Percentiles rank a stretch among this genome's conserved stretches.
Evolutionary conservation across 345 rosid genomes (phyloP).

Genomic region (Arabidopsis arenosa): DNA sequence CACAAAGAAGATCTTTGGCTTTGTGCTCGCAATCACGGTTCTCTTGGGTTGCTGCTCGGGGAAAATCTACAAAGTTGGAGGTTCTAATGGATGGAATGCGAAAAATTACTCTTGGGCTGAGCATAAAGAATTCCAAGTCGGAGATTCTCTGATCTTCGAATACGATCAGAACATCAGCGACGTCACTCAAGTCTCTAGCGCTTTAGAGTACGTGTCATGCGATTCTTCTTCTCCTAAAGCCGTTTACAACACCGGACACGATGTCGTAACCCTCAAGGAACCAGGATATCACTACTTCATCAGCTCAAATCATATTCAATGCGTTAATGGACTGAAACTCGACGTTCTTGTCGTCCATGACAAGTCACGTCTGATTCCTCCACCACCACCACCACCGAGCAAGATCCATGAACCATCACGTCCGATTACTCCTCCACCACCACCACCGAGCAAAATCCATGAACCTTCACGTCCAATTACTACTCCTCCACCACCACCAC

Average conservation of each 20-base stretch:
- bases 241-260: background rate
- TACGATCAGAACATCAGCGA: background rate
- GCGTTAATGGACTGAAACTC: background rate
- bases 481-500: background rate
- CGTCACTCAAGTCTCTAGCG: background rate
- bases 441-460: background rate
- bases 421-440: background rate
- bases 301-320: background rate
- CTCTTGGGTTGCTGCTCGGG: background rate
- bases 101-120: background rate
- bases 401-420: background rate
- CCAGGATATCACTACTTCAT: conserved; percentile 4
- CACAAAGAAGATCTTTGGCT: background rate
- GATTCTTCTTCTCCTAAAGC: conserved; percentile 6
- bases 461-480: background rate
- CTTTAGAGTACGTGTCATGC: background rate
- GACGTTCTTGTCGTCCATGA: background rate
- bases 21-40: background rate
- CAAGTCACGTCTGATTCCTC: background rate
- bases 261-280: conserved; percentile 7
- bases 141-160: background rate
- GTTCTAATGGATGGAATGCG: background rate
- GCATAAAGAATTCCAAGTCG: background rate
- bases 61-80: background rate
- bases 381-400: background rate